Conservation (phyloP, 2,329 filamentous ascomycete species). For the Penicillium rolfsii region DNA sequence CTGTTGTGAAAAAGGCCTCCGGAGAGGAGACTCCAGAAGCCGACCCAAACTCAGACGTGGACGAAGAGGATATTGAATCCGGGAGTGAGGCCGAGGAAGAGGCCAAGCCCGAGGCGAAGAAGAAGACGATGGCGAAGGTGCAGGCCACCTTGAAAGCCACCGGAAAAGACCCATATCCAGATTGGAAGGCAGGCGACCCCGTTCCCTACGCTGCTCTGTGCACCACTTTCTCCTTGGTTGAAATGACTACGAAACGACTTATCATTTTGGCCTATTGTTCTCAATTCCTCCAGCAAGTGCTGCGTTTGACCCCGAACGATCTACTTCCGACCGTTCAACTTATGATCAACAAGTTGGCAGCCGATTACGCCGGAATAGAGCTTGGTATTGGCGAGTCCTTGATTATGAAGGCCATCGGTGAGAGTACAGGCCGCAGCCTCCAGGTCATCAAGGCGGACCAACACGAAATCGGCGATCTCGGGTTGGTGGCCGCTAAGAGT, state of each 20-base stretch:
- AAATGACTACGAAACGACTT: constrained; percentile 90
- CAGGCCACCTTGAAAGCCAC: constrained; percentile 73
- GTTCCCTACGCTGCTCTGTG: constrained; percentile 95
- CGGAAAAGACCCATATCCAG: constrained; percentile 81
- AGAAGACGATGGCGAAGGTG: constrained; percentile 77
- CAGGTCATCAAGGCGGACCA: constrained; percentile 93
- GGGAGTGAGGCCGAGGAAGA: constrained; percentile 60
- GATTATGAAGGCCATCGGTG: constrained; percentile 98
- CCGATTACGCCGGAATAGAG: constrained; percentile 95
- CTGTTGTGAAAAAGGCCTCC: constrained; percentile 44
- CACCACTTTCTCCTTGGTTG: constrained; percentile 89
- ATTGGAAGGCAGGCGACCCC: constrained; percentile 86
- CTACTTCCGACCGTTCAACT: constrained; percentile 85
- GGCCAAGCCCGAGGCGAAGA: constrained; percentile 70
- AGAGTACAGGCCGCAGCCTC: constrained; percentile 85
- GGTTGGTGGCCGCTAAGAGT: constrained; percentile 92
- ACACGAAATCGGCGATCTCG: constrained; percentile 93
- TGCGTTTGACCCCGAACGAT: constrained; percentile 85
- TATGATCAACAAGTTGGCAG: constrained; percentile 97
- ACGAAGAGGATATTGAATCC: constrained; percentile 42
- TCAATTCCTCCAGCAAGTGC: constrained; percentile 88
- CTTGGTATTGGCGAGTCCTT: constrained; percentile 97
- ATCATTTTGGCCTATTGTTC: constrained; percentile 88
- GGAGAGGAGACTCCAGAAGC: constrained; percentile 50
- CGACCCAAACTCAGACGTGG: constrained; percentile 39